Percentiles rank a stretch among this genome's conserved stretches.
Evolutionary conservation across 345 rosid species (phyloP).

Genomic region (Salix exigua): DNA sequence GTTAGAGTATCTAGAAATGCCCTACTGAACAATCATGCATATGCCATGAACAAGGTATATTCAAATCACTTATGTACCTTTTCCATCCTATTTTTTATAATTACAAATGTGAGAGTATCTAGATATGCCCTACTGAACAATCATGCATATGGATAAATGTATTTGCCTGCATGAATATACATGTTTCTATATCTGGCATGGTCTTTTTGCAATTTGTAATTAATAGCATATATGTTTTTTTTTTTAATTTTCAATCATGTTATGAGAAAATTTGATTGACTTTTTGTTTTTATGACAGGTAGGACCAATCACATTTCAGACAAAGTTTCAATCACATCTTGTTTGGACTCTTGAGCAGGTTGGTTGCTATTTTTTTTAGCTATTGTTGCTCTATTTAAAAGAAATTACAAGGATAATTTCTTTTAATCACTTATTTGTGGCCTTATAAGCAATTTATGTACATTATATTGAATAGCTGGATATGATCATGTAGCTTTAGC

Average conservation of each 20-base stretch:
- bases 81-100: background rate
- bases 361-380: constrained; percentile 2
- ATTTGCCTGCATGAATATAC: background rate
- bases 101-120: background rate
- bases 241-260: background rate
- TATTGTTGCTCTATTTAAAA: background rate
- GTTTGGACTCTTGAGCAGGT: constrained; percentile 95
- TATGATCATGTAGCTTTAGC: background rate
- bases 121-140: background rate
- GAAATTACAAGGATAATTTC: background rate
- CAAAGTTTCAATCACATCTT: constrained; percentile 84
- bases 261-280: background rate
- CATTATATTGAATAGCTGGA: background rate
- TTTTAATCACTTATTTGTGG: background rate
- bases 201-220: background rate
- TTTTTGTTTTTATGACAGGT: constrained; percentile 44
- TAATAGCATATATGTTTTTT: background rate
- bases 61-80: background rate
- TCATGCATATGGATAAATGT: background rate
- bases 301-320: constrained; percentile 71
- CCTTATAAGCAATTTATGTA: background rate
- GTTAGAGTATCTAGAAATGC: background rate
- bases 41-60: background rate
- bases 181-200: background rate
- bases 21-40: background rate